Conservation (phyloP, 2,329 filamentous ascomycete genomes). For the Curvularia lunata region DNA sequence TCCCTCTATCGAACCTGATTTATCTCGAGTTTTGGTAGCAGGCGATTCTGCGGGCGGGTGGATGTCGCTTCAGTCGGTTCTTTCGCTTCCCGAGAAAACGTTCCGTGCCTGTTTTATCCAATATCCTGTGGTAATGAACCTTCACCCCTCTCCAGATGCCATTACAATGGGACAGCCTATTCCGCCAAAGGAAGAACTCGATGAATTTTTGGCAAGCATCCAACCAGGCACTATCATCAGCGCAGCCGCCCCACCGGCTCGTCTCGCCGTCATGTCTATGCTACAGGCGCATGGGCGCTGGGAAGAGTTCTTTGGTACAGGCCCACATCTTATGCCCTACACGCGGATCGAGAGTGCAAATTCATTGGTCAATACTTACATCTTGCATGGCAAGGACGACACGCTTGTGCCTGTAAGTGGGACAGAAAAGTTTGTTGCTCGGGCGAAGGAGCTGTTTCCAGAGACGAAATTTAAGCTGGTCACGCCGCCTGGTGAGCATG, state of each 20-base stretch:
- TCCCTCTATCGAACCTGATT: slow-evolving; percentile 28
- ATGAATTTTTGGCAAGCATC: slow-evolving; percentile 30
- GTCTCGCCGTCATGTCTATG: slow-evolving; percentile 23
- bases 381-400: slow-evolving; percentile 43
- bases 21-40: slow-evolving; percentile 34
- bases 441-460: slow-evolving; percentile 24
- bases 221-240: slow-evolving; percentile 28
- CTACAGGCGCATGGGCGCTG: slow-evolving; percentile 31
- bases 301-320: slow-evolving; percentile 37
- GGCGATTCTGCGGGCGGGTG: slow-evolving; percentile 52
- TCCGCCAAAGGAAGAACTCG: slow-evolving; percentile 24
- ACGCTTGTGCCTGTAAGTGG: slow-evolving; percentile 36
- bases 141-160: slow-evolving; percentile 7
- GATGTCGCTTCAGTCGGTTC: slow-evolving; percentile 43
- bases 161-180: slow-evolving; percentile 10
- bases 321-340: slow-evolving; percentile 36
- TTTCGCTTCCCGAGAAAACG: slow-evolving; percentile 25
- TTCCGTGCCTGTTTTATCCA: slow-evolving; percentile 36
- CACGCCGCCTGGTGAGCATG: slow-evolving; percentile 35
- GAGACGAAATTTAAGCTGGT: slow-evolving; percentile 1
- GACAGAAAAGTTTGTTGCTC: slow-evolving; percentile 35
- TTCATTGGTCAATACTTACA: slow-evolving; percentile 37
- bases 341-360: slow-evolving; percentile 31
- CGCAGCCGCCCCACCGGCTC: slow-evolving; percentile 26
- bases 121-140: slow-evolving; percentile 40